These are phyloP conservation scores for Tuber microsphaerosporum DNA, from an alignment of 495 filamentous ascomycete genomes.

Conservation along the genomic window DNA sequence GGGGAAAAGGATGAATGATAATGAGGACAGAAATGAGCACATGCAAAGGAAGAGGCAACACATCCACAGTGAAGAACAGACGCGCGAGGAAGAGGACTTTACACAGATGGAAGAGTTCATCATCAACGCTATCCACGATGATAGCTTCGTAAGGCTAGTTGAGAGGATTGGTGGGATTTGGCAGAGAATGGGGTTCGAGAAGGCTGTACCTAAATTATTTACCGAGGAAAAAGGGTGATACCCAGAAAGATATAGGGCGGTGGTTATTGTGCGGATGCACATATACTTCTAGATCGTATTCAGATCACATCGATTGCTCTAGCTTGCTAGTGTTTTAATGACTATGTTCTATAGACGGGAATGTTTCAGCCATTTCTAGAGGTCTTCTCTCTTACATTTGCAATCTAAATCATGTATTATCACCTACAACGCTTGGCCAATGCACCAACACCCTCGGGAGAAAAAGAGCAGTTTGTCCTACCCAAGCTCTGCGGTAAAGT, in stretches of 20 bases:
- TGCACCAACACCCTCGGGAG: not conserved
- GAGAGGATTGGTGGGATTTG: slow-evolving; percentile 35
- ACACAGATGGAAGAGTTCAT: slow-evolving; percentile 35
- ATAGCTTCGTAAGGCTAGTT: slow-evolving; percentile 27
- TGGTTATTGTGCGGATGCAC: not conserved
- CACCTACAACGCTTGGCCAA: not conserved
- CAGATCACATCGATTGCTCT: not conserved
- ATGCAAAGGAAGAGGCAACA: slow-evolving; percentile 15
- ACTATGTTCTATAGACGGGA: not conserved
- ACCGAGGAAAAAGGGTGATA: not conserved
- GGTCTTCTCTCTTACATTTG: not conserved
- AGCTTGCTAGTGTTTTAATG: not conserved
- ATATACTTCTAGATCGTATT: not conserved
- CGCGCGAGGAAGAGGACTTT: slow-evolving; percentile 26
- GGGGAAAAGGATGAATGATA: slow-evolving; percentile 3
- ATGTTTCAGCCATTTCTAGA: not conserved
- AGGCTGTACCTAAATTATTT: slow-evolving; percentile 24
- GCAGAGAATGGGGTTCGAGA: slow-evolving; percentile 39
- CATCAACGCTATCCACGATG: slow-evolving; percentile 33
- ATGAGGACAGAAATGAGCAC: slow-evolving; percentile 8
- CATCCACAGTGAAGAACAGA: not conserved
- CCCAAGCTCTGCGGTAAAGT: not conserved
- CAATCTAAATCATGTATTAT: not conserved
- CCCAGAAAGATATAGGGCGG: not conserved
- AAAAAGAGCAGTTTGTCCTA: not conserved